phyloP scores from a whole-genome alignment of 345 rosid species.

The Mangifera indica region DNA sequence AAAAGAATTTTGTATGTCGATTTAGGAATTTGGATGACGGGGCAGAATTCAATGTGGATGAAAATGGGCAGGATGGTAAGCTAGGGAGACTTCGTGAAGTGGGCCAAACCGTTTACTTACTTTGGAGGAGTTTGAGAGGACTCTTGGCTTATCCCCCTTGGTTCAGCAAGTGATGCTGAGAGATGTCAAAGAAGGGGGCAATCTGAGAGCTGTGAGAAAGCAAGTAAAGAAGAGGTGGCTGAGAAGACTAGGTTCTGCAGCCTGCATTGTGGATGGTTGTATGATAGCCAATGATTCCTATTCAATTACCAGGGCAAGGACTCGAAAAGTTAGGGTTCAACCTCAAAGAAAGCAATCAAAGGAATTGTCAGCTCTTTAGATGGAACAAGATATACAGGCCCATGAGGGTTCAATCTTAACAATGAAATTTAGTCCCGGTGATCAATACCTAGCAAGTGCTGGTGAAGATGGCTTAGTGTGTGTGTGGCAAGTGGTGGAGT shows the following conservation, averaged over 20 bases:
- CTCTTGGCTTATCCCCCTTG: slow-evolving; percentile 34
- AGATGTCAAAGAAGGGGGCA: slow-evolving; percentile 20
- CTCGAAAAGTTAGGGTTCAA: slow-evolving; percentile 28
- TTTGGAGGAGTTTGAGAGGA: slow-evolving; percentile 30
- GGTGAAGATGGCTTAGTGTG: slow-evolving; percentile 43
- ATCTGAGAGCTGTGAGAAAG: slow-evolving; percentile 19
- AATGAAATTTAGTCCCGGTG: slow-evolving; percentile 46
- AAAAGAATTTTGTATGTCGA: slow-evolving; percentile 29
- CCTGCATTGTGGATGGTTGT: slow-evolving; percentile 31
- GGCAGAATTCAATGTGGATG: slow-evolving; percentile 34
- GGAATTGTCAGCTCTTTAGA: slow-evolving; percentile 43
- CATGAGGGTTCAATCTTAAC: slow-evolving; percentile 40
- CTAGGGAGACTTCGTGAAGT: slow-evolving; percentile 26
- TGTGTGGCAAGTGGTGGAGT: slow-evolving; percentile 40
- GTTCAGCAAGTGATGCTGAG: slow-evolving; percentile 29
- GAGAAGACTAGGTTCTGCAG: slow-evolving; percentile 38
- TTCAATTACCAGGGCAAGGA: slow-evolving; percentile 13
- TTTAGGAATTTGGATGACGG: slow-evolving; percentile 39
- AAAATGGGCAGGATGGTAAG: slow-evolving; percentile 29
- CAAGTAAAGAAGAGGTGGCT: slow-evolving; percentile 37
- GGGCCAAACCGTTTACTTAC: slow-evolving; percentile 30
- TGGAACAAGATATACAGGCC: slow-evolving; percentile 38
- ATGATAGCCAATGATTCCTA: slow-evolving; percentile 17
- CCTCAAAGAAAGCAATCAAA: slow-evolving; percentile 29
- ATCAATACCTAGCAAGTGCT: slow-evolving; percentile 41